Conservation (phyloP, 495 filamentous ascomycete genomes). For the Xylaria telfairii region DNA sequence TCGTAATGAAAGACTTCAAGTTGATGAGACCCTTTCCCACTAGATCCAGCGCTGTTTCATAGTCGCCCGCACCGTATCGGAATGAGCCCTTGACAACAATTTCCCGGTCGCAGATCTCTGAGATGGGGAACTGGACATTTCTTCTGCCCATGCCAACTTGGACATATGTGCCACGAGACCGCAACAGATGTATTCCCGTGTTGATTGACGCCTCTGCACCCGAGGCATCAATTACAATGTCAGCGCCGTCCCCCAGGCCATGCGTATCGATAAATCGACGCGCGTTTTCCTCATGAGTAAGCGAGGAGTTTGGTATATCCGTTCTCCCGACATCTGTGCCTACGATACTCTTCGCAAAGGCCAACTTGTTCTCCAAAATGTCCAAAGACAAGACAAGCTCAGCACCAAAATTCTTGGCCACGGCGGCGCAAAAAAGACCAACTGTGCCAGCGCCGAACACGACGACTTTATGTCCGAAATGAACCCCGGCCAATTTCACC, state of each 20-base stretch:
- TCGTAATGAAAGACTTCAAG: slow-evolving; percentile 71
- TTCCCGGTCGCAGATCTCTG: slow-evolving; percentile 77
- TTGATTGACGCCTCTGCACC: slow-evolving; percentile 78
- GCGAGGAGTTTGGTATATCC: slow-evolving; percentile 56
- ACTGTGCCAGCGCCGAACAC: slow-evolving; percentile 84
- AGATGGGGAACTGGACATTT: slow-evolving; percentile 77
- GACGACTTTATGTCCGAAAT: slow-evolving; percentile 71
- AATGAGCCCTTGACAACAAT: slow-evolving; percentile 76
- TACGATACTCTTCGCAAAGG: slow-evolving; percentile 68
- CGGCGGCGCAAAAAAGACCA: slow-evolving; percentile 75
- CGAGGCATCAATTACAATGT: slow-evolving; percentile 78
- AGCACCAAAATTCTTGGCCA: slow-evolving; percentile 75
- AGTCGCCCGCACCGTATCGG: slow-evolving; percentile 80
- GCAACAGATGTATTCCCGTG: slow-evolving; percentile 67
- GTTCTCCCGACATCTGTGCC: slow-evolving; percentile 62
- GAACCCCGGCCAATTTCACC: slow-evolving; percentile 64
- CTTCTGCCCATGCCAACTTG: slow-evolving; percentile 80
- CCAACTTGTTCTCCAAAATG: slow-evolving; percentile 67
- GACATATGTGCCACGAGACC: slow-evolving; percentile 74
- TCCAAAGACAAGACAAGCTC: slow-evolving; percentile 72
- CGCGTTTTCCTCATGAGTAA: slow-evolving; percentile 65
- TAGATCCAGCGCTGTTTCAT: slow-evolving; percentile 71
- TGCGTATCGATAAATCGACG: slow-evolving; percentile 52
- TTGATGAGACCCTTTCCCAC: slow-evolving; percentile 63
- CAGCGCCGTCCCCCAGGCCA: slow-evolving; percentile 63